Evolutionary conservation across 2,329 filamentous ascomycete species (phyloP), one percentile per base, ranked within the genome.

Genomic region (Alternaria panax): DNA sequence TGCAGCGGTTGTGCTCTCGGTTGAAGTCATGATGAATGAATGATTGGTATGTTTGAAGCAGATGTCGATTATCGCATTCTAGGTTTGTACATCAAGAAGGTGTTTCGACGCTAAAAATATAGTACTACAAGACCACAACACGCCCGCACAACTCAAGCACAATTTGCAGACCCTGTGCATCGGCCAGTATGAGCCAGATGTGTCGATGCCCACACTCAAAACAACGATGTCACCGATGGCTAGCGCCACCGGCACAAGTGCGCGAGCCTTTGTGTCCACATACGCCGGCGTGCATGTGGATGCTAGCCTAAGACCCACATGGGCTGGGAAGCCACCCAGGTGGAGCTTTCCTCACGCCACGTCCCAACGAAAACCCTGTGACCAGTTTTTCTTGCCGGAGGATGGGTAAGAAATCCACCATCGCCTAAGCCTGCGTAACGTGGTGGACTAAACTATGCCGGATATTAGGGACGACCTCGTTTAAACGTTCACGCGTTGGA

Each of bases 361-460:
- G 40, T 34, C 52, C 41, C 38, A 40, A 32, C 46, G 4, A 27
- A 24, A 60, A 34, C 62, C 59, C 43, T 57, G 54, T 46, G 28
- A 22, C 24, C 34, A 48, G 52, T 32, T 50, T 27, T 42, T 47
- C 34, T 41, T 50, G 42, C 57, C 52, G 51, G 20, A 28, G 46
- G 41, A 50, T 36, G 57, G 56, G 62, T 68, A 67, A 55, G 28
- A 59, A 65, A 68, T 54, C 51, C 59, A 51, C 20, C 12, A 24
- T 41, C 38, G 38, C 47, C 71, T 69, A 73, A 75, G 54, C 56
- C 67, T 64, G 57, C 51, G 43, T 74, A 72, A 62, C 70, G 45
- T 30, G 27, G 28, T 53, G 48, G 56, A 38, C 56, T 56, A 65
- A 46, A 60, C 51, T 54, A 60, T 54, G 45, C 50, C 32, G 36